A percentile compares a stretch with the other conserved stretches of the same genome.
Evolutionary conservation across 2,329 filamentous ascomycete species (phyloP).

Genomic region (Emmonsiellopsis sp.): DNA sequence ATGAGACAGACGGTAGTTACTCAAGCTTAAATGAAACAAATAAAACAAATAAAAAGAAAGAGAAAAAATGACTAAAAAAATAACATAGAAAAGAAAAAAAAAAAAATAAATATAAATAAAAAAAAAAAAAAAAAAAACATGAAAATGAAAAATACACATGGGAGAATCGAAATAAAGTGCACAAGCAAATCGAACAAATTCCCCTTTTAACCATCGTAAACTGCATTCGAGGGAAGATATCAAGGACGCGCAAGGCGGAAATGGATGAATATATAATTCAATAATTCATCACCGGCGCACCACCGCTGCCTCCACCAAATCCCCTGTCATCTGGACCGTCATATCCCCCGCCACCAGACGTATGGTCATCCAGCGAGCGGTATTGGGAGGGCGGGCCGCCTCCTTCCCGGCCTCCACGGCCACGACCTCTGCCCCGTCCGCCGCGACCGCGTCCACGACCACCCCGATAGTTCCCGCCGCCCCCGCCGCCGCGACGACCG

Average conservation of each 20-base stretch:
- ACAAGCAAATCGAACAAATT: no score
- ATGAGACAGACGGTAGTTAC: neutral
- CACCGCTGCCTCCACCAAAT: constrained; percentile 16
- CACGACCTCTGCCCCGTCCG: constrained; percentile 28
- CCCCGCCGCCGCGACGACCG: constrained; percentile 15
- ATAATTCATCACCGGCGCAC: constrained; percentile 30
- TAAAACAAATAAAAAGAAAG: neutral
- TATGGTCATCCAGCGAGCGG: constrained; percentile 57
- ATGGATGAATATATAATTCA: constrained; percentile 9
- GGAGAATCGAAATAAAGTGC: no score
- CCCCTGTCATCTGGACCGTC: constrained; percentile 25
- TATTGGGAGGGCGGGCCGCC: constrained; percentile 48
- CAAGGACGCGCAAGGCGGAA: neutral
- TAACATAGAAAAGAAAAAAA: neutral
- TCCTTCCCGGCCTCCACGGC: constrained; percentile 30
- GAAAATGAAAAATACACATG: no score
- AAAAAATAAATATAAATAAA: neutral
- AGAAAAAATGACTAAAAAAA: no score
- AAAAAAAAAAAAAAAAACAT: neutral
- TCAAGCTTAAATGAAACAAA: neutral
- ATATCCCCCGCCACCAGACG: constrained; percentile 15
- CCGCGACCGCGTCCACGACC: constrained; percentile 31
- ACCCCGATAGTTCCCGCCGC: constrained; percentile 14
- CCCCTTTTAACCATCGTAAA: no score
- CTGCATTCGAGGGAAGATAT: no score